phyloP scores from a whole-genome alignment of 495 filamentous ascomycete species.

The Gamarada debralockiae region DNA sequence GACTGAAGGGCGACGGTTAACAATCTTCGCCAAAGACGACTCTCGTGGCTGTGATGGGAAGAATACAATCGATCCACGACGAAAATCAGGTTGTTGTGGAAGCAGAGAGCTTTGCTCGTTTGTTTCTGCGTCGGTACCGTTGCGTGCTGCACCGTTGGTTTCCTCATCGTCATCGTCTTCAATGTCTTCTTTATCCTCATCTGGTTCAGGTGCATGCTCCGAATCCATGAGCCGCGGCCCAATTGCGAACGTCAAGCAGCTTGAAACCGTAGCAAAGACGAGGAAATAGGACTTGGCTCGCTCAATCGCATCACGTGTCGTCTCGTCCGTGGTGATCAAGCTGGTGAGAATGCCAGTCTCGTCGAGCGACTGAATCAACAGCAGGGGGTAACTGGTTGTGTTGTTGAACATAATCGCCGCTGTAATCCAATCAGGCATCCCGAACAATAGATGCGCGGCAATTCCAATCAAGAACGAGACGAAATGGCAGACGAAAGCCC shows the following conservation, averaged over 20 bases:
- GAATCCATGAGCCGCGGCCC: conserved; percentile 56
- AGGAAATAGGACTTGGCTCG: conserved; percentile 72
- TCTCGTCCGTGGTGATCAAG: conserved; percentile 48
- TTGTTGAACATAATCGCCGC: conserved; percentile 75
- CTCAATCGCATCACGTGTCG: conserved; percentile 45
- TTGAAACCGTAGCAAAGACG: conserved; percentile 43
- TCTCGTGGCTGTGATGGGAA: conserved; percentile 14
- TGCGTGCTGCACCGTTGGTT: conserved; percentile 8
- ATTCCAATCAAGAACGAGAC: conserved; percentile 51
- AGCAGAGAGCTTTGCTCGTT: conserved; percentile 11
- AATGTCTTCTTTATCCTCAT: conserved; percentile 27
- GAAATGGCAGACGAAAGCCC: conserved; percentile 53
- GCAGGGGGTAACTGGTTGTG: conserved; percentile 65
- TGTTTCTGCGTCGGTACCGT: conserved; percentile 15
- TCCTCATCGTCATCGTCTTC: conserved; percentile 21
- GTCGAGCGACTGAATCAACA: conserved; percentile 61
- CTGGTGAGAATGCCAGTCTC: conserved; percentile 58
- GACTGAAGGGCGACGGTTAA: conserved; percentile 24
- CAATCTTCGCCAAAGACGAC: too few relatives aligned
- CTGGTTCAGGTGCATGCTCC: conserved; percentile 34
- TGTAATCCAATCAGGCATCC: conserved; percentile 60
- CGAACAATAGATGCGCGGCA: conserved; percentile 29
- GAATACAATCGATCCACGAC: conserved; percentile 6
- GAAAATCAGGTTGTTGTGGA: background rate
- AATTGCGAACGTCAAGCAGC: conserved; percentile 52